phyloP scores from a whole-genome alignment of 305 asterid species.

The Fraxinus angustifolia region DNA sequence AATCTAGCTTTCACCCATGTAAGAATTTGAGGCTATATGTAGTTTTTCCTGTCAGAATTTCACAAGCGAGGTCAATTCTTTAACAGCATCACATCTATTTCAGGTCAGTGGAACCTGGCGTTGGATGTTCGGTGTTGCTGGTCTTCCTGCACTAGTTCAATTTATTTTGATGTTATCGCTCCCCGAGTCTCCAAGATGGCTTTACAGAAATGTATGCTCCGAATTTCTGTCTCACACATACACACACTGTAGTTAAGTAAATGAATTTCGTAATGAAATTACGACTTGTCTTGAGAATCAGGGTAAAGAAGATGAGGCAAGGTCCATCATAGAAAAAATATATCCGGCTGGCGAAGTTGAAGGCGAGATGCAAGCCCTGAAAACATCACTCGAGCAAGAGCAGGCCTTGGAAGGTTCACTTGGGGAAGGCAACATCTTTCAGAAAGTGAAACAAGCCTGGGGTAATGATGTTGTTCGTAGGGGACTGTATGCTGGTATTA shows the following conservation, averaged over 20 bases:
- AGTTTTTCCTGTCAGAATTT: background rate
- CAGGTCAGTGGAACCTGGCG: constrained; percentile 69
- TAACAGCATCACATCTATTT: background rate
- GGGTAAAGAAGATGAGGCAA: constrained; percentile 60
- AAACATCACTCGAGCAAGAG: constrained; percentile 46
- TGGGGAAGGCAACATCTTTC: constrained; percentile 33
- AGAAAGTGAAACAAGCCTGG: constrained; percentile 45
- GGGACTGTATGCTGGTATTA: constrained; percentile 55
- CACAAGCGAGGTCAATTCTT: background rate
- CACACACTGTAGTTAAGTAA: background rate
- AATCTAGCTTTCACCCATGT: constrained; percentile 65
- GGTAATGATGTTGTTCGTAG: constrained; percentile 46
- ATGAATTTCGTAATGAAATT: background rate
- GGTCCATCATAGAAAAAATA: constrained; percentile 45
- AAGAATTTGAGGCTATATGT: background rate
- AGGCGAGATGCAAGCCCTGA: constrained; percentile 40
- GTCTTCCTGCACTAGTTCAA: constrained; percentile 61
- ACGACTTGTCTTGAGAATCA: constrained; percentile 16
- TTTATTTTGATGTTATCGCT: constrained; percentile 54
- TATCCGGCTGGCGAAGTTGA: constrained; percentile 55
- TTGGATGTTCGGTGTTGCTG: constrained; percentile 76
- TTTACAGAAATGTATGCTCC: constrained; percentile 50
- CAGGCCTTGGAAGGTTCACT: constrained; percentile 26
- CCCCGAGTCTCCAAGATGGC: constrained; percentile 84
- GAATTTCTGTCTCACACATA: background rate